These are phyloP conservation scores for Nepenthes mirabilis DNA, from an alignment of 148 eudicot genomes.

Conservation along the genomic window DNA sequence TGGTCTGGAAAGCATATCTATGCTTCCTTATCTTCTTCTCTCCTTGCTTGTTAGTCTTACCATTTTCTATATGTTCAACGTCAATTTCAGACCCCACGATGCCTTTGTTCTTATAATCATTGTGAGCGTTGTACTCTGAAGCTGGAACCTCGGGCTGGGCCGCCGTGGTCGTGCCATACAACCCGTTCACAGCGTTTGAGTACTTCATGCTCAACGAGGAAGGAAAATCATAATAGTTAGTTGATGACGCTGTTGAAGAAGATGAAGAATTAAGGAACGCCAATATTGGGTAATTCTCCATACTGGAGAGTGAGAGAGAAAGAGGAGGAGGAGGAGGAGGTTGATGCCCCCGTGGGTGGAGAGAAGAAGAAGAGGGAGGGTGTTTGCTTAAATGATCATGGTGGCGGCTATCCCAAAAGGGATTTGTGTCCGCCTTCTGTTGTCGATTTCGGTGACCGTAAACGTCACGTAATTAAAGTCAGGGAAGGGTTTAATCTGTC, in stretches of 20 bases:
- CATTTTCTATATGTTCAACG: neutral
- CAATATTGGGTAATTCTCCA: slow-evolving; percentile 8
- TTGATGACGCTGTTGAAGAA: slow-evolving; percentile 17
- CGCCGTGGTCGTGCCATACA: no score
- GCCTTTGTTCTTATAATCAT: neutral
- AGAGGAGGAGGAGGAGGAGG: no score
- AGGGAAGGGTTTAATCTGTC: no score
- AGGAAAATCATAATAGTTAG: slow-evolving; percentile 12
- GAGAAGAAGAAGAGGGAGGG: no score
- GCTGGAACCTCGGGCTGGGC: neutral
- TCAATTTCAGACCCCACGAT: neutral
- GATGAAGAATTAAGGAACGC: slow-evolving; percentile 10
- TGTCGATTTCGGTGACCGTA: no score
- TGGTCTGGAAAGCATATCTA: slow-evolving; percentile 52
- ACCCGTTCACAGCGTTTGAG: neutral
- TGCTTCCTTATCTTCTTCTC: slow-evolving; percentile 31
- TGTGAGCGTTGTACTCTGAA: neutral
- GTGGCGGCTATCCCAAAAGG: no score
- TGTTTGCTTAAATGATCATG: neutral
- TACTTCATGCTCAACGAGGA: slow-evolving; percentile 1
- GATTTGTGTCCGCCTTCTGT: no score
- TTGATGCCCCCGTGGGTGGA: no score
- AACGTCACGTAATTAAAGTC: no score
- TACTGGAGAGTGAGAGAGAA: neutral
- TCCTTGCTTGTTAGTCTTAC: slow-evolving; percentile 2